A percentile compares a stretch with the other conserved stretches of the same genome.
phyloP scores from a whole-genome alignment of 2,329 filamentous ascomycete genomes.

The Cytospora schulzeri region DNA sequence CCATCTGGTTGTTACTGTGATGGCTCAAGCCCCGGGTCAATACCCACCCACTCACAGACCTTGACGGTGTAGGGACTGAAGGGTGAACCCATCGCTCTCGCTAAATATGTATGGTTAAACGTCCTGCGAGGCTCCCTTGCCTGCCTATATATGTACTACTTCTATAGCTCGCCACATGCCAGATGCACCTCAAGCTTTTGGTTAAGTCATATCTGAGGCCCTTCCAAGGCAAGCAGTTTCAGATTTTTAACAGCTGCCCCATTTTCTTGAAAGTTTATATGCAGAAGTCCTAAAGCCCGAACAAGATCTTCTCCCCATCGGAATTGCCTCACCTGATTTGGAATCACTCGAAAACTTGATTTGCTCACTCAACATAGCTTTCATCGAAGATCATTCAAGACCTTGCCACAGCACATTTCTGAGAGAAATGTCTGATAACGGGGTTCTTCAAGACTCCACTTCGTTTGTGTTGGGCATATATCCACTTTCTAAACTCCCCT shows the following conservation, averaged over 20 bases:
- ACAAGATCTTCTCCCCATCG: no score
- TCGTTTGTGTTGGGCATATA: not conserved
- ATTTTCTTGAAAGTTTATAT: not conserved
- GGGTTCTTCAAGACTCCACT: not conserved
- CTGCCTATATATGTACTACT: no score
- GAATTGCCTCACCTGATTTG: not conserved
- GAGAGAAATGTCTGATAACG: not conserved
- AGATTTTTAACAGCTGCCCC: not conserved
- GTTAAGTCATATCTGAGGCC: no score
- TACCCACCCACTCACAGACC: not conserved
- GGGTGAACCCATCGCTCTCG: not conserved
- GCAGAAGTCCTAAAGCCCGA: not conserved
- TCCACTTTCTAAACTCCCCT: not conserved
- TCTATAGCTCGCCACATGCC: no score
- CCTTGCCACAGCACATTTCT: not conserved
- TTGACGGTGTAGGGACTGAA: not conserved
- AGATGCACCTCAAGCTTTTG: no score
- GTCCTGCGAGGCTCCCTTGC: no score
- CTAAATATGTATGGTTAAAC: not conserved
- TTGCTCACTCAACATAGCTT: not conserved
- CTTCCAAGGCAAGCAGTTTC: no score
- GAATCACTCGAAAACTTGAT: not conserved
- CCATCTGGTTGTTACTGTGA: not conserved
- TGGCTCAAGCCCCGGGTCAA: not conserved
- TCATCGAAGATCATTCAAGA: not conserved